Conservation (phyloP, 2,329 filamentous ascomycete species). For the Aspergillus pseudoviridinutans region DNA sequence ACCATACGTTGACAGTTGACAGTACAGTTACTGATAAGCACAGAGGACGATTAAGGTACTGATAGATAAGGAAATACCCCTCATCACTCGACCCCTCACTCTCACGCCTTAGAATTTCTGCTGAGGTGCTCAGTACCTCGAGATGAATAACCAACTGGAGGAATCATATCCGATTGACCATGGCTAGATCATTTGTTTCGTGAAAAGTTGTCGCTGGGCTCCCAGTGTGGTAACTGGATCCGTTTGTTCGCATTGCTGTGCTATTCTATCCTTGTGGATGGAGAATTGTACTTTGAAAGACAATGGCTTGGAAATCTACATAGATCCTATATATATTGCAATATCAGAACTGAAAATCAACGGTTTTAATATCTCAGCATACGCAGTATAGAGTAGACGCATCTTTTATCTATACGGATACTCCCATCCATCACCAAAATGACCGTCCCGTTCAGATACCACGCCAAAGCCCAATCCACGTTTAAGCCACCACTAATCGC, state of each 20-base stretch:
- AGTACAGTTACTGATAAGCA: background rate
- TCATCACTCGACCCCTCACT: background rate
- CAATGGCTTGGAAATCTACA: background rate
- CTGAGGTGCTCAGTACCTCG: background rate
- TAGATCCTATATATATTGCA: background rate
- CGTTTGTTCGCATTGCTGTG: background rate
- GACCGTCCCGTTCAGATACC: conserved; percentile 48
- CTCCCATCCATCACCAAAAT: conserved; percentile 22
- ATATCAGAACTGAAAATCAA: background rate
- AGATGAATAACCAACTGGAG: background rate
- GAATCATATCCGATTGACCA: background rate
- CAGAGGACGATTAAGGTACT: background rate
- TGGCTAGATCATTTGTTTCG: background rate
- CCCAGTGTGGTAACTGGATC: background rate
- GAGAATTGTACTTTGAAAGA: background rate
- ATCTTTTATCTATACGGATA: background rate
- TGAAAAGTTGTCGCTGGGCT: background rate
- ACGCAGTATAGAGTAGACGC: background rate
- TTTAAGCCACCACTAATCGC: conserved; percentile 64
- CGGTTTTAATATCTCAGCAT: background rate
- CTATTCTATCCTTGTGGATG: background rate
- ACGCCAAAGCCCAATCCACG: conserved; percentile 53
- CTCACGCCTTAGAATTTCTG: background rate
- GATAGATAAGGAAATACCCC: background rate
- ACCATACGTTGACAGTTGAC: background rate